Evolutionary conservation across 768 basidiomycete genomes (phyloP), one percentile per base, ranked within the genome.

Genomic region (Collybia mongolica): DNA sequence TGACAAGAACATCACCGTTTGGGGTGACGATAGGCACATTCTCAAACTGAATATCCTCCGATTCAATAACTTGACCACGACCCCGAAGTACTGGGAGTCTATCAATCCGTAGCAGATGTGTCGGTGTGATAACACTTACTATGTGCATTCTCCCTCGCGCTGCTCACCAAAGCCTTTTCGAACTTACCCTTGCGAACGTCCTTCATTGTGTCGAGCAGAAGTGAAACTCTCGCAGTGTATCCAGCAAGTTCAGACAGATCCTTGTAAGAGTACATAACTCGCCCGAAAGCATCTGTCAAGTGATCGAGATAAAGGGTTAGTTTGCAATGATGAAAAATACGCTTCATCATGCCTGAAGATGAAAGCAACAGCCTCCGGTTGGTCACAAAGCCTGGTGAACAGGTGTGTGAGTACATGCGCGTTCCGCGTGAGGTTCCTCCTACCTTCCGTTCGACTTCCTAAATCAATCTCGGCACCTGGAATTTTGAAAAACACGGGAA

Each of bases 211-310:
- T 95, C 90, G 7, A 99, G 78, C 1, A 98, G 77, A 39, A 86
- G 81, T 26, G 89, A 86, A 1, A 99, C 96, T 12, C 96, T 84
- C 1, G 92, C 82, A 2, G 96, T 98, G 65, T 97, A 98, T 9
- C 96, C 96, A 3, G 96, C 93, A 28, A 99, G 81, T 64, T 99
- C 96, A 4, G 93, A 84, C 3, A 99, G 75, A 64, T 98, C 95
- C 68, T 97, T 98, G 73, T 97, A 98, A 2, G 92, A 93, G 65
- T 95, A 96, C 92, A 98, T 93, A 23, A 97, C 84, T 17, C 95
- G 82, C 26, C 94, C 94, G 58, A 98, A 90, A 1, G 96, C 96
- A 71, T 98, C 96, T 83, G 28, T 20, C 28, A 32, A 48, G 39
- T 32, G n/a, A n/a, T n/a, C n/a, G n/a, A 6, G 40, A 52, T 28